A percentile compares a stretch with the other conserved stretches of the same genome.
These are phyloP conservation scores for Scutellaria minor DNA, from an alignment of 257 asterid genomes.

Conservation along the genomic window DNA sequence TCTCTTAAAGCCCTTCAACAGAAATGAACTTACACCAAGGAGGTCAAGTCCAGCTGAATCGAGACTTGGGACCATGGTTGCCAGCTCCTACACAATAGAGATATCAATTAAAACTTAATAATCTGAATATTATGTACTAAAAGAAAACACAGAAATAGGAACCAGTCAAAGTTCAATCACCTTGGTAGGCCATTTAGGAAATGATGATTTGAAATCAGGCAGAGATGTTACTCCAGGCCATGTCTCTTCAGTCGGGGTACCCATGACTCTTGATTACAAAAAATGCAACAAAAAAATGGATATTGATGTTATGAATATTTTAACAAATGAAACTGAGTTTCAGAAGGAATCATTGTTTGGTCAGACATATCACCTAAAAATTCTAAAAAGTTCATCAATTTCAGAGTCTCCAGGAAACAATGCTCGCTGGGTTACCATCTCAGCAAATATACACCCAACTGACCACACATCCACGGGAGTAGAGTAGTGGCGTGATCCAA, in stretches of 20 bases:
- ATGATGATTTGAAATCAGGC: constrained; percentile 86
- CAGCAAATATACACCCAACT: constrained; percentile 96
- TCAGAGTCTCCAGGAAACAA: constrained; percentile 97
- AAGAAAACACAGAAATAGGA: not conserved
- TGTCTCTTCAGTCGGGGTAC: constrained; percentile 93
- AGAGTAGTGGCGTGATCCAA: constrained; percentile 92
- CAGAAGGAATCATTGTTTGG: constrained; percentile 19
- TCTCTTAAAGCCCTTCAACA: constrained; percentile 1
- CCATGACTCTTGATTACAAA: constrained; percentile 65
- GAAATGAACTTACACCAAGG: constrained; percentile 67
- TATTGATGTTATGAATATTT: constrained; percentile 10
- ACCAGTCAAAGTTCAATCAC: constrained; percentile 41
- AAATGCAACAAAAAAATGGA: constrained; percentile 31
- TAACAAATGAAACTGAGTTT: constrained; percentile 6
- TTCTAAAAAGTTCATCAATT: constrained; percentile 86
- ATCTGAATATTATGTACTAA: constrained; percentile 11
- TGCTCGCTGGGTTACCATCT: constrained; percentile 85
- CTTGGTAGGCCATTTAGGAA: constrained; percentile 87
- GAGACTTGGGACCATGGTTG: constrained; percentile 73
- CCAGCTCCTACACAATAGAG: constrained; percentile 67
- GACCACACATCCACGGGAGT: constrained; percentile 99
- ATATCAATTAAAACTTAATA: constrained; percentile 10
- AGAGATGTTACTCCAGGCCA: constrained; percentile 98
- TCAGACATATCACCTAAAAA: constrained; percentile 68
- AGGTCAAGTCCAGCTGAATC: constrained; percentile 85